A percentile compares a stretch with the other conserved stretches of the same genome.
Evolutionary conservation across 331 rosid genomes (phyloP).

Genomic region (Quercus lobata): DNA sequence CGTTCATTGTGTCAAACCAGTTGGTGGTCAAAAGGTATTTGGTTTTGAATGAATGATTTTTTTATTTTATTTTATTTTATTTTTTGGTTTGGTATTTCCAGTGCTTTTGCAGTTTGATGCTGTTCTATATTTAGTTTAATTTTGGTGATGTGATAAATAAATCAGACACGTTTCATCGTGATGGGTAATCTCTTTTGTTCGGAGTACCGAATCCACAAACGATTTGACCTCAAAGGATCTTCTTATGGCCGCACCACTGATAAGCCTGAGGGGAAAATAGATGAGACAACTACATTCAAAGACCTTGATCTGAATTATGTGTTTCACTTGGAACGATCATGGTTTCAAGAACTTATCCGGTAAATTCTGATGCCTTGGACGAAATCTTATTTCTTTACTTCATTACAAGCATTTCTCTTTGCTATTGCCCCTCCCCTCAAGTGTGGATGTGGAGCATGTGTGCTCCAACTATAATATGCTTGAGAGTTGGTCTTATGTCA

Average conservation of each 20-base stretch:
- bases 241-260: constrained; percentile 50
- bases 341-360: constrained; percentile 57
- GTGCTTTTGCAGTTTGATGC: neutral
- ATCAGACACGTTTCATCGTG: constrained; percentile 49
- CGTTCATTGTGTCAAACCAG: constrained; percentile 55
- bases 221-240: constrained; percentile 64
- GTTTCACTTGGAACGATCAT: constrained; percentile 48
- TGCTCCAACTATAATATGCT: neutral
- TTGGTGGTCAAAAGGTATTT: constrained; percentile 56
- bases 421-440: neutral
- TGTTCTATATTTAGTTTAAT: neutral
- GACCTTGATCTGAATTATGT: constrained; percentile 54
- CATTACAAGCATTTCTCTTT: neutral
- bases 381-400: neutral
- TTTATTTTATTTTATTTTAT: neutral
- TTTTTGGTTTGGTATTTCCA: neutral
- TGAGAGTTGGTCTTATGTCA: neutral
- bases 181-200: constrained; percentile 62
- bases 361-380: constrained; percentile 7
- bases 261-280: constrained; percentile 47
- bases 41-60: neutral
- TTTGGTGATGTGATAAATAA: constrained; percentile 4
- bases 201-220: constrained; percentile 48
- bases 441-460: neutral
- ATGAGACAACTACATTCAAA: constrained; percentile 56